Evolutionary conservation across 1,284 basidiomycete genomes (phyloP).

Genomic region (Austroboletus novae-zelandiae): DNA sequence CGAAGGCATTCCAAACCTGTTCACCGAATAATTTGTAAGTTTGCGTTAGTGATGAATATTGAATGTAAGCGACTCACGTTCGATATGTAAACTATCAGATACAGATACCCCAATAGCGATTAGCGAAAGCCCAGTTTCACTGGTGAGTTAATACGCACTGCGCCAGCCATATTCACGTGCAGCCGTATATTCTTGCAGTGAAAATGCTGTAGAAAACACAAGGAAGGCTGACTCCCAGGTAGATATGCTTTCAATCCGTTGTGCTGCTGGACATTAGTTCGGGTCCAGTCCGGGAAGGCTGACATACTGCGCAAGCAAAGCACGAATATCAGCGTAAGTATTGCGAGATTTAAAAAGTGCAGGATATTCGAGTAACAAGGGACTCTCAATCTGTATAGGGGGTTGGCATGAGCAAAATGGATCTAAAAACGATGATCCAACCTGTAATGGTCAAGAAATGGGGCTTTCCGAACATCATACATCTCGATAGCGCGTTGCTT

Average conservation of each 20-base stretch:
- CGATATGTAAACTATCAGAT: constrained; percentile 70
- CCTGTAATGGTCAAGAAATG: constrained; percentile 84
- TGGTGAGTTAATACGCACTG: constrained; percentile 49
- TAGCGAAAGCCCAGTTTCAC: neutral
- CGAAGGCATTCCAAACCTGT: constrained; percentile 87
- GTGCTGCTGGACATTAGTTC: constrained; percentile 42
- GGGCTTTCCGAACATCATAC: constrained; percentile 69
- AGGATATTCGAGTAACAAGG: constrained; percentile 78
- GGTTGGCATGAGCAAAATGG: constrained; percentile 6
- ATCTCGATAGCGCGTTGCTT: constrained; percentile 73
- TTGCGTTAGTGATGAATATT: neutral
- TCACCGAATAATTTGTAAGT: constrained; percentile 3
- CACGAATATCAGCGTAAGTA: constrained; percentile 70
- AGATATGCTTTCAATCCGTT: constrained; percentile 50
- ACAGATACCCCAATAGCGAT: neutral
- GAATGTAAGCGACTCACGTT: constrained; percentile 49
- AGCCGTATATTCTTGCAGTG: constrained; percentile 79
- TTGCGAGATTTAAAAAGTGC: constrained; percentile 74
- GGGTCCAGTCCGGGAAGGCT: neutral
- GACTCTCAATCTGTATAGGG: constrained; percentile 61
- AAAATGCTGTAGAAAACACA: constrained; percentile 72
- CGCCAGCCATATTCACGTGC: constrained; percentile 83
- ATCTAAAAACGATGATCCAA: constrained; percentile 22
- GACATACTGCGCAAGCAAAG: constrained; percentile 67
- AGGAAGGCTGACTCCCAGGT: constrained; percentile 72